These are phyloP conservation scores for Pichia cactophila DNA, from an alignment of 1,139 yeast genomes.

Conservation along the genomic window DNA sequence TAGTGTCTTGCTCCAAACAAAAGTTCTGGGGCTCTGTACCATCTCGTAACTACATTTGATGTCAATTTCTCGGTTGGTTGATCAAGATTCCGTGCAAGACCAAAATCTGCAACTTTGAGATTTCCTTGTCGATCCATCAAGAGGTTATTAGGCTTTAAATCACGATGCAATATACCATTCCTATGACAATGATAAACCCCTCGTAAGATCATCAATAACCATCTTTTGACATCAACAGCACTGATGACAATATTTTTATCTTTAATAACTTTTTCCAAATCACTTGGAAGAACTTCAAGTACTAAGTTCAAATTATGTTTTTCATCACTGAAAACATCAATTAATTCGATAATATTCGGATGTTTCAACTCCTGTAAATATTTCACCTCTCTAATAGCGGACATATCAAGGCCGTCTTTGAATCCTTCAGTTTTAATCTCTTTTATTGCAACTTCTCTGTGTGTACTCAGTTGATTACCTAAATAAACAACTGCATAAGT, in stretches of 20 bases:
- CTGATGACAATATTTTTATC: conserved; percentile 71
- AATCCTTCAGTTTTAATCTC: conserved; percentile 92
- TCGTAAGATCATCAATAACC: conserved; percentile 89
- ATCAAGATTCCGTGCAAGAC: conserved; percentile 80
- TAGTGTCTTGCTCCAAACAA: conserved; percentile 85
- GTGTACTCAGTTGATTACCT: conserved; percentile 55
- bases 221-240: conserved; percentile 83
- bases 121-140: conserved; percentile 80
- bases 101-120: conserved; percentile 93
- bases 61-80: conserved; percentile 75
- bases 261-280: conserved; percentile 81
- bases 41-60: conserved; percentile 90
- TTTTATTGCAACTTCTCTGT: conserved; percentile 76
- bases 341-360: conserved; percentile 73
- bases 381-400: conserved; percentile 92
- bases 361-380: conserved; percentile 83
- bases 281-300: conserved; percentile 85
- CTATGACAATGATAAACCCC: conserved; percentile 96
- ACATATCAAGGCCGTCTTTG: conserved; percentile 96
- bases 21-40: conserved; percentile 96
- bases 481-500: conserved; percentile 96
- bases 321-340: conserved; percentile 73
- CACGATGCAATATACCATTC: conserved; percentile 82
- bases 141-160: conserved; percentile 76
- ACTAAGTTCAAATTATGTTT: conserved; percentile 70